Evolutionary conservation across 352 stramenopile genomes (phyloP), one percentile per base, ranked within the genome.

Genomic region (Pythium scleroteichum): DNA sequence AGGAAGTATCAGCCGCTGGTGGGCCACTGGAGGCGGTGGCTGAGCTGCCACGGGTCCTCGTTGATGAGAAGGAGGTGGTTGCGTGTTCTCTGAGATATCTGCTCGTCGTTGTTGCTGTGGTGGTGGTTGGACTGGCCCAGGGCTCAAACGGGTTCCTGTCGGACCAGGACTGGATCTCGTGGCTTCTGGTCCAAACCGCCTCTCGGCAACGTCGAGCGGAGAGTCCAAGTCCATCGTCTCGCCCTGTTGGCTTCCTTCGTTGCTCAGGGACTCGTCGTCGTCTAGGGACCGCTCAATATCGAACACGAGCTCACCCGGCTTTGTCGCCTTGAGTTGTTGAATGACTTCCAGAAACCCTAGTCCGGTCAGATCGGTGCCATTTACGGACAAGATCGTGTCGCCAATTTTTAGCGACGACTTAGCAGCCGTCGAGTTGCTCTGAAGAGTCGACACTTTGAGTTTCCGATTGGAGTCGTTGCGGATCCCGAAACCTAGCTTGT

Each of bases 311-410:
- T 78, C 69, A 9, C 79, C 76, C 0, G 78, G 71, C 29, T 59
- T 66, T 2, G 70, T 78, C 0, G 71, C 70, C 68, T 92, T 89
- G 50, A 92, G 65, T 6, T 79, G 65, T 38, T 87, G 69, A 41
- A 89, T 81, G 2, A 78, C 75, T 19, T 81, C 70, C 12, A 79
- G 38, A 29, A 90, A 90, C 8, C 76, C 72, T 24, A 83, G 62
- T 0, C 72, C 68, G 13, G 62, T 79, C 19, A 92, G 62, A 33
- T 79, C 60, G 26, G 71, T 56, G 24, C 73, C 81, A 27, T 94
- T 92, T 23, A 92, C 79, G 0, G 80, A 81, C 41, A 94, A 54
- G 32, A 94, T 68, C 20, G 72, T 79, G 60, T 94, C 85, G 16
- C 82, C 85, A 29, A 88, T 72, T 5, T 64, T 71, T 29, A 90